Percentiles rank a stretch among this genome's conserved stretches.
Evolutionary conservation across 164 flowering plant genomes (phyloP).

Genomic region (Vitis rotundifolia): DNA sequence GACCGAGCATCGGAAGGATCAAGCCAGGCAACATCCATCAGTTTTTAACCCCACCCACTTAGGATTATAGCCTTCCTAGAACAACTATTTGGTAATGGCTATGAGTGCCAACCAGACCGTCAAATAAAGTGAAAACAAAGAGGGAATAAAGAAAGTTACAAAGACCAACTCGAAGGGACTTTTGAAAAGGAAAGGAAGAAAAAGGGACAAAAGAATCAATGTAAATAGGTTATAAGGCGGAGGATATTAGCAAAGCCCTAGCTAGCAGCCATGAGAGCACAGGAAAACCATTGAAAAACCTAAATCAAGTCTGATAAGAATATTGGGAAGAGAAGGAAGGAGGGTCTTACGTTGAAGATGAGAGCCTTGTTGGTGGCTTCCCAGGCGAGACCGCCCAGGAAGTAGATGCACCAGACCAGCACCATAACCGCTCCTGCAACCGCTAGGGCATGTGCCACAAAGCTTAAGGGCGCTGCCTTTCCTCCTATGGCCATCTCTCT

Average conservation of each 20-base stretch:
- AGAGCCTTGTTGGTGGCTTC: constrained; percentile 63
- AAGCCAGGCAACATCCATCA: too few relatives aligned
- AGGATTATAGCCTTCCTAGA: too few relatives aligned
- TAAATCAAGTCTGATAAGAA: neutral
- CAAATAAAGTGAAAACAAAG: too few relatives aligned
- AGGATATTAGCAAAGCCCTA: too few relatives aligned
- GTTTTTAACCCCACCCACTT: too few relatives aligned
- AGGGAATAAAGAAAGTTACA: too few relatives aligned
- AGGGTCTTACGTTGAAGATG: constrained; percentile 73
- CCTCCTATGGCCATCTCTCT: constrained; percentile 47
- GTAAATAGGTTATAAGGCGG: too few relatives aligned
- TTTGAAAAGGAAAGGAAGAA: neutral
- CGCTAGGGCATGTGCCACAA: constrained; percentile 60
- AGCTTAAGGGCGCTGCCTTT: constrained; percentile 44
- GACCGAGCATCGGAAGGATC: too few relatives aligned
- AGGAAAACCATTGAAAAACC: too few relatives aligned
- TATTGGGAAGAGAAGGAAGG: constrained; percentile 4
- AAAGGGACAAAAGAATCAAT: neutral
- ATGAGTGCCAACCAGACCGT: too few relatives aligned
- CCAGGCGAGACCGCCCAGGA: constrained; percentile 88
- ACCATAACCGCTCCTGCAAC: constrained; percentile 59
- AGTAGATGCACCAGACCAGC: constrained; percentile 74
- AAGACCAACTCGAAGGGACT: neutral
- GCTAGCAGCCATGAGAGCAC: too few relatives aligned
- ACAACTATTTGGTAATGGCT: too few relatives aligned